phyloP scores from a whole-genome alignment of 768 basidiomycete species.

The Suillus weaverae region DNA sequence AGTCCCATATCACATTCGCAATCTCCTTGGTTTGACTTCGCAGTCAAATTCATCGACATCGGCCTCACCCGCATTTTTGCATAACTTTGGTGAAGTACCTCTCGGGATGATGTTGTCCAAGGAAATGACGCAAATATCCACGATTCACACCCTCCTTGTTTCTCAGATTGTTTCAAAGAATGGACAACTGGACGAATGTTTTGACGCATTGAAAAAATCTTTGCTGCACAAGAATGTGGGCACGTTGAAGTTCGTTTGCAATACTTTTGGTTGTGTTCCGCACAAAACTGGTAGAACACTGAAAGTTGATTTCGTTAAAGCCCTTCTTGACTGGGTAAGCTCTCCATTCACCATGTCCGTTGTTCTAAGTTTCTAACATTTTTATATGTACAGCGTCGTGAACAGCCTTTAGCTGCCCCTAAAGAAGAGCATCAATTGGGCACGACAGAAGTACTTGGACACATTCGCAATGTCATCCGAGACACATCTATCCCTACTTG shows the following conservation, averaged over 20 bases:
- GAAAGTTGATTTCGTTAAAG: neutral
- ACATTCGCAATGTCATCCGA: conserved; percentile 8
- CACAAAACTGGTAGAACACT: neutral
- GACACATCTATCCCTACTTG: conserved; percentile 14
- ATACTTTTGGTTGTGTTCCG: conserved; percentile 5
- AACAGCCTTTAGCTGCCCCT: neutral
- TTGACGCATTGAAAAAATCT: neutral
- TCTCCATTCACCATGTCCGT: neutral
- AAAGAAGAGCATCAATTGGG: neutral
- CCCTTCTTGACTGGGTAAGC: neutral
- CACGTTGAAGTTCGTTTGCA: neutral
- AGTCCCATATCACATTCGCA: neutral
- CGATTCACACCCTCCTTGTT: neutral
- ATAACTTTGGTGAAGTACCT: neutral
- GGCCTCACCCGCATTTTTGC: neutral
- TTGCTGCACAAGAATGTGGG: conserved; percentile 10
- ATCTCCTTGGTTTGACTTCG: neutral
- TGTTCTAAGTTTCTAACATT: neutral
- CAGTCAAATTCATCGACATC: neutral
- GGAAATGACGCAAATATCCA: neutral
- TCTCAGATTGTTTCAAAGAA: neutral
- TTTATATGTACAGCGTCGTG: neutral
- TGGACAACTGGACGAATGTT: neutral
- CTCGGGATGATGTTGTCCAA: neutral
- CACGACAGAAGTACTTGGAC: neutral